A percentile compares a stretch with the other conserved stretches of the same genome.
Conservation (phyloP, 208 protist species). For the Leishmania guyanensis region DNA sequence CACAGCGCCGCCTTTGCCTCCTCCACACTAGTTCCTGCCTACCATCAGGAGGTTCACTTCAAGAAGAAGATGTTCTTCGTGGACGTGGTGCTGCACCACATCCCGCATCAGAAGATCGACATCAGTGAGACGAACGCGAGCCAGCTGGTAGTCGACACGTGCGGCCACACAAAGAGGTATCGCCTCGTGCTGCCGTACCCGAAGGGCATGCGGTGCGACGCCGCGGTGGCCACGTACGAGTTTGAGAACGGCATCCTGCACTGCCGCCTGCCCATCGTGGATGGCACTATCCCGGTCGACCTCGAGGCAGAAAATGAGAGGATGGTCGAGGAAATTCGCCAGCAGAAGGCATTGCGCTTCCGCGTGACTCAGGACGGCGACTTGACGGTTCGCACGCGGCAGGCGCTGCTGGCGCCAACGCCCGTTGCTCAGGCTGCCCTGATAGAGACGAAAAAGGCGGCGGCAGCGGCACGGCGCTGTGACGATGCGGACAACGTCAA, state of each 20-base stretch:
- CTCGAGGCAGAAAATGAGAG: conserved; percentile 53
- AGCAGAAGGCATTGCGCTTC: conserved; percentile 79
- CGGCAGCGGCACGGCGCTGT: neutral
- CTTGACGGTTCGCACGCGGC: conserved; percentile 73
- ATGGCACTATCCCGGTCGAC: conserved; percentile 49
- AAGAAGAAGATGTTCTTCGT: conserved; percentile 78
- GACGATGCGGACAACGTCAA: neutral
- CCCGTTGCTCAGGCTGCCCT: conserved; percentile 26
- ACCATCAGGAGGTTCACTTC: conserved; percentile 80
- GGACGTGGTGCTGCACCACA: conserved; percentile 77
- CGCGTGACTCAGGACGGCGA: conserved; percentile 68
- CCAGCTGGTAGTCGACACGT: conserved; percentile 76
- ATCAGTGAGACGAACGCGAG: conserved; percentile 58
- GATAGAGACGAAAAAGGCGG: conserved; percentile 30
- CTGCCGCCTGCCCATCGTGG: conserved; percentile 70
- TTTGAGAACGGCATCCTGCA: conserved; percentile 62
- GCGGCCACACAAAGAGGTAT: conserved; percentile 81
- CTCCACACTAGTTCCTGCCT: conserved; percentile 46
- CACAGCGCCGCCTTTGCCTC: conserved; percentile 16
- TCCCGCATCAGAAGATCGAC: conserved; percentile 76
- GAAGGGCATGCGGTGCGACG: conserved; percentile 58
- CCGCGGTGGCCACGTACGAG: conserved; percentile 54
- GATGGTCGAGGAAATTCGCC: conserved; percentile 54
- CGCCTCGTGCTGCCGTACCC: conserved; percentile 76
- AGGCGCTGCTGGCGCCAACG: conserved; percentile 60